Evolutionary conservation across 2,329 filamentous ascomycete species (phyloP), one percentile per base, ranked within the genome.

Genomic region (Didymellaceae sp.): DNA sequence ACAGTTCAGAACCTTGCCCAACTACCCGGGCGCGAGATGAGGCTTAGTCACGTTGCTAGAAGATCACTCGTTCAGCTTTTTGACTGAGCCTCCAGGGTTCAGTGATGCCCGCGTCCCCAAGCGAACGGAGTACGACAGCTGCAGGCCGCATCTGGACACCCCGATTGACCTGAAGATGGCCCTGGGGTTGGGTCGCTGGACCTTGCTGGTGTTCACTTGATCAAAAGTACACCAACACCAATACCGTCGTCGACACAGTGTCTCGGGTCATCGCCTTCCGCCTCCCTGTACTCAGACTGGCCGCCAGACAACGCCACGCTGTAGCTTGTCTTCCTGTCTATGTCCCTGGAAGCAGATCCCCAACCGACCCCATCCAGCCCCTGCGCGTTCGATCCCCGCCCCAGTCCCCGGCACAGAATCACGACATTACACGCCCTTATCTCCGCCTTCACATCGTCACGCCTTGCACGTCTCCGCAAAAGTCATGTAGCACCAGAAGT

Each of bases 401-500:
- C 54, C 53, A 37, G 45, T 13, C 41, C 53, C 46, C 49, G 48
- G 48, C 48, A 48, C 50, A 39, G 28, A 53, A 40, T 47, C 44
- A 47, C 38, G 42, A 46, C 50, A 44, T 34, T 20, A 52, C 33
- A 54, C 46, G 42, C 51, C 46, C 55, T 48, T 46, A 57, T 42
- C 54, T 51, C 49, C 45, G 43, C 54, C 51, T 40, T 32, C 45
- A 55, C 54, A 54, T 35, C 53, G 52, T 45, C 58, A 58, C 52
- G 59, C 58, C 55, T 55, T 62, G 61, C 61, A 65, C 57, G 41
- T 59, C 64, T 67, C 64, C 61, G 58, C 50, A 60, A 54, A 55
- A 56, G 51, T 67, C 64, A 66, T 67, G 64, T 67, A 67, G 64
- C 64, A 67, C 64, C 55, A 62, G 49, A 61, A 65, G 60, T 64